Base-by-base conservation (phyloP, 345 rosid species). In the Rhizophora mangle region DNA sequence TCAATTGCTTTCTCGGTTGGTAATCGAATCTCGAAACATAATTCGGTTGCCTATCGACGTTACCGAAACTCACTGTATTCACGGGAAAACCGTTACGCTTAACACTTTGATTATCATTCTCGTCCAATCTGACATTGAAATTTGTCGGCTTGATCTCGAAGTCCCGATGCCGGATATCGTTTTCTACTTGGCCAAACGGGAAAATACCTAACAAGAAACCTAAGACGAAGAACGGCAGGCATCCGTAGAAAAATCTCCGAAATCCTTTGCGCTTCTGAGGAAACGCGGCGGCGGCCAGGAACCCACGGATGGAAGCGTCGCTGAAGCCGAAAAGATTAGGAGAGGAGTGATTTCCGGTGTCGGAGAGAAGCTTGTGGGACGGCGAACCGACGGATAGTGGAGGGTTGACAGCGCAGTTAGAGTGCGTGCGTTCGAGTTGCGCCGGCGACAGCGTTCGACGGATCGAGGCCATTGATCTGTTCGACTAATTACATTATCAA, bases 371-470 rank as follows among this genome's bases (percentile, higher is more conserved):
- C 68, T 77, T 86, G 63, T 71, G 70, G 27, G 74, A 51, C 19
- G 61, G 64, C 9, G 67, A 31, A 39, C 68, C 37, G 6, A 39
- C 18, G 22, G 73, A 74, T 0, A 58, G 8, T 5, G 78, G 69
- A 19, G 63, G 39, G 68, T 51, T 55, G 15, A 63, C 24, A 24
- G 6, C 31, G 16, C 76, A 62, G 24, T 60, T 67, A 67, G 71
- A 85, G 73, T 78, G 80, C 0, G 81, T 65, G 18, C 96, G 96
- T 71, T 89, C 90, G 64, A 73, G 90, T 73, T 79, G 70, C 2
- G 88, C 84, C 60, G 96, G 97, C 56, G 95, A 94, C 60, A 88
- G 91, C 60, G 97, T 88, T 71, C 98, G 88, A 63, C 98, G 91
- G 81, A 89, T 67, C 24, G 98, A 94, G 43, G 96, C 96, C 98